These are phyloP conservation scores for Dalbergia oliveri DNA, from an alignment of 306 rosid genomes.

Conservation along the genomic window DNA sequence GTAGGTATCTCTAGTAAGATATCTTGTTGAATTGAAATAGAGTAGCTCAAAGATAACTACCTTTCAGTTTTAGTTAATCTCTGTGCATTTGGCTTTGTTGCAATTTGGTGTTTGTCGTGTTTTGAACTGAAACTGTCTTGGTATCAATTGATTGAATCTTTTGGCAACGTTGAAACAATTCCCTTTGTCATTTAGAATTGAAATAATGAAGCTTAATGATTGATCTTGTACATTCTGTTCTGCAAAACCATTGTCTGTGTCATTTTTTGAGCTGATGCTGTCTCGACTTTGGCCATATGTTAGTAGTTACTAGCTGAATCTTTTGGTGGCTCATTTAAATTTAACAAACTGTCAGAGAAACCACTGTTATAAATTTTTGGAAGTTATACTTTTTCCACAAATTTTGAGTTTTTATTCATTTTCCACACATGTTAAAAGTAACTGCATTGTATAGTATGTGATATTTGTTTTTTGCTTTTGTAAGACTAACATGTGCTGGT, in stretches of 20 bases:
- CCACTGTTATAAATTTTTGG: neutral
- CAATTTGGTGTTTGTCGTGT: neutral
- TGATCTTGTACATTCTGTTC: neutral
- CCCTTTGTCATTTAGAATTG: neutral
- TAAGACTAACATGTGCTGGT: neutral
- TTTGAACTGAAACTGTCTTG: neutral
- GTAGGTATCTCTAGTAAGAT: neutral
- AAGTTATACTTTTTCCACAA: neutral
- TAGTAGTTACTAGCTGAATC: neutral
- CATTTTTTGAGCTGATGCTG: neutral
- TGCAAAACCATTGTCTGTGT: neutral
- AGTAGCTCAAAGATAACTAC: neutral
- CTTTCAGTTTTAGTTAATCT: neutral
- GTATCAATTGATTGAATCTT: neutral
- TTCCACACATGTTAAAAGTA: neutral
- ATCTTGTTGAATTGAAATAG: neutral
- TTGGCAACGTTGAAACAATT: neutral
- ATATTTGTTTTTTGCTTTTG: neutral
- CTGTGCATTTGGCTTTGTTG: neutral
- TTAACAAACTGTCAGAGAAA: neutral
- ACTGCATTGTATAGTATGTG: neutral
- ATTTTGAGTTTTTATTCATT: neutral
- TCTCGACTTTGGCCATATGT: neutral
- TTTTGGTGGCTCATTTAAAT: neutral
- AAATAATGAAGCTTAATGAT: slow-evolving; percentile 17